Percentiles rank a stretch among this genome's conserved stretches.
Evolutionary conservation across 148 eudicot genomes (phyloP).

Genomic region (Rhododendron kiyosumense): DNA sequence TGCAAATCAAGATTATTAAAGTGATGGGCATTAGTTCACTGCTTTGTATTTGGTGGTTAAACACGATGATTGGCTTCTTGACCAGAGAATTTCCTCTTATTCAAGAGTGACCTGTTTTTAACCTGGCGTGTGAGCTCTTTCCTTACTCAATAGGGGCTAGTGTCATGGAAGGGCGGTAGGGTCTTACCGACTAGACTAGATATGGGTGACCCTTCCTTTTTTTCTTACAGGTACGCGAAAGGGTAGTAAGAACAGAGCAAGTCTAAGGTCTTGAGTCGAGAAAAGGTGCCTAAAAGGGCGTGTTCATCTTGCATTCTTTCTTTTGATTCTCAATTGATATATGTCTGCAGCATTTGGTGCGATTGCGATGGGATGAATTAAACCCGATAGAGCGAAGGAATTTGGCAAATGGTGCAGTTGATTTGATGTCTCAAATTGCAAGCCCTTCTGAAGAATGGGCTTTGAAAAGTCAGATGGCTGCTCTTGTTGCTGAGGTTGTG

Average conservation of each 20-base stretch:
- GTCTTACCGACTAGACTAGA: neutral
- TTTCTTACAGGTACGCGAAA: neutral
- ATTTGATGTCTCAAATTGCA: constrained; percentile 74
- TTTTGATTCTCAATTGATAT: constrained; percentile 1
- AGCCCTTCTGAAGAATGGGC: constrained; percentile 83
- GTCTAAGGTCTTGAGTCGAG: neutral
- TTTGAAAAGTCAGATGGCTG: constrained; percentile 90
- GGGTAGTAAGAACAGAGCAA: neutral
- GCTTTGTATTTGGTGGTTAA: neutral
- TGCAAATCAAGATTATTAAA: neutral
- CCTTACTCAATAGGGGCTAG: neutral
- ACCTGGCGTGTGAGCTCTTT: neutral
- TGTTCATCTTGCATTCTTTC: neutral
- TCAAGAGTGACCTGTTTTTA: neutral
- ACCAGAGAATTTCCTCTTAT: neutral
- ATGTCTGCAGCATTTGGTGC: constrained; percentile 73
- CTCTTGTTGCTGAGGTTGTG: constrained; percentile 89
- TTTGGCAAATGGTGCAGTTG: constrained; percentile 73
- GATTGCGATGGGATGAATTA: constrained; percentile 92
- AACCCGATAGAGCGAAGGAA: constrained; percentile 49
- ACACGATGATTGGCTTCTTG: neutral
- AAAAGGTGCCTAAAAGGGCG: neutral
- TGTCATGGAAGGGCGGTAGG: neutral
- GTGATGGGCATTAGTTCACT: neutral
- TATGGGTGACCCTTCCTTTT: neutral